Base-by-base conservation (phyloP, 129 eudicot species). In the Lactuca sativa region DNA sequence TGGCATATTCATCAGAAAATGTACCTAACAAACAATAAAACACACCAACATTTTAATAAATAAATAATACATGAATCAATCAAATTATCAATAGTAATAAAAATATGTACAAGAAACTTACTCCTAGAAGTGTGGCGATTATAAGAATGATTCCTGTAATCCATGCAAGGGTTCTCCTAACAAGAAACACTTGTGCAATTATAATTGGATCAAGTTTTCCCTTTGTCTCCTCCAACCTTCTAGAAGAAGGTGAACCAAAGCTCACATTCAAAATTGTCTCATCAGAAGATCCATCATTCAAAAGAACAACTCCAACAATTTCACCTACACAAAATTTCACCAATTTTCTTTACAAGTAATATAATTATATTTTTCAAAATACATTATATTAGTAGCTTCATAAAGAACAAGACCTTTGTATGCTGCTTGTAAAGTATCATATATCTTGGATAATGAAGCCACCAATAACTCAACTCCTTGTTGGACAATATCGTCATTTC, bases 91-190 rank as follows among this genome's bases (percentile, higher is more conserved):
- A 12, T 43, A 6, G 12, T 9, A 55, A 55, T n/a, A 34, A 60
- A 18, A 47, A 37, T 51, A n/a, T n/a, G 31, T 38, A 12, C 10
- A 61, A 59, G 60, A 49, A 73, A 70, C 85, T 85, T 68, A 90
- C 97, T 82, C 95, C 97, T 13, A 90, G 56, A 41, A 87, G 80
- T 61, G 95, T 82, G 68, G 97, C 76, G 74, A 90, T 68, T 40
- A 90, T 49, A 64, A 90, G 82, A 49, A 90, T 67, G 69, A 90
- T 73, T 79, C 97, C 95, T 5, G 97, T 85, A 16, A 74, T 66
- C 97, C 97, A 90, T 4, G 97, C 91, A 74, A 90, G 78, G 59
- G 85, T 76, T 17, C 44, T 61, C 72, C 97, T 84, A 56, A 90
- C 97, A 64, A 90, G 68, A 13, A 69, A 14, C 21, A 84, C 73